A percentile compares a stretch with the other conserved stretches of the same genome.
Conservation (phyloP, 1,139 yeast genomes). For the Sugiyamaella castrensis region DNA sequence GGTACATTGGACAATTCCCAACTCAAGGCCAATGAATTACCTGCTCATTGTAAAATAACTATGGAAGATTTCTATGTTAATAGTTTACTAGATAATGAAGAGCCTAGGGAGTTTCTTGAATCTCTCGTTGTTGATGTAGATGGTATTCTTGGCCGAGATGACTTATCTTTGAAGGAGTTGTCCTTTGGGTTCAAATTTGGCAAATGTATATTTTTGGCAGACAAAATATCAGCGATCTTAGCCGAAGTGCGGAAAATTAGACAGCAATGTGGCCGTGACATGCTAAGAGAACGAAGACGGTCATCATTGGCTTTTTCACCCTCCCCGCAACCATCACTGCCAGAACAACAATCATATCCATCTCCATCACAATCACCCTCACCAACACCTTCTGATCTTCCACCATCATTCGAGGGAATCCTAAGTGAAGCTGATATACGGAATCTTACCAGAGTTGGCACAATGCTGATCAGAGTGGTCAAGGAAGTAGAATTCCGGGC, state of each 20-base stretch:
- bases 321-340: neutral
- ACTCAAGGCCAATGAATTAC: conserved; percentile 32
- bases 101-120: conserved; percentile 36
- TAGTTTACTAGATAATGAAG: conserved; percentile 28
- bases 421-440: conserved; percentile 21
- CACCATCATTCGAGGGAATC: conserved; percentile 13
- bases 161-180: conserved; percentile 36
- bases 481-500: conserved; percentile 38
- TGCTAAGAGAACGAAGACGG: conserved; percentile 5
- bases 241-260: conserved; percentile 11
- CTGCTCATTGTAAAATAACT: conserved; percentile 29
- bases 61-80: conserved; percentile 33
- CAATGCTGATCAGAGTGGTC: conserved; percentile 35
- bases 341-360: neutral
- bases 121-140: conserved; percentile 31
- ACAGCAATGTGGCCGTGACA: conserved; percentile 10
- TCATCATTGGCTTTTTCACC: neutral
- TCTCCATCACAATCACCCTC: conserved; percentile 3
- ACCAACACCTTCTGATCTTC: conserved; percentile 6
- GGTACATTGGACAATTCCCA: conserved; percentile 38
- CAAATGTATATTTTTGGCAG: conserved; percentile 20
- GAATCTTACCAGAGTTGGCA: conserved; percentile 31
- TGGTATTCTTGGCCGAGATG: conserved; percentile 36
- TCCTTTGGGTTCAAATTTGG: conserved; percentile 35
- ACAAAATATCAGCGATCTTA: conserved; percentile 7